Evolutionary conservation across 345 rosid genomes (phyloP).

Genomic region (Rhizophora mangle): DNA sequence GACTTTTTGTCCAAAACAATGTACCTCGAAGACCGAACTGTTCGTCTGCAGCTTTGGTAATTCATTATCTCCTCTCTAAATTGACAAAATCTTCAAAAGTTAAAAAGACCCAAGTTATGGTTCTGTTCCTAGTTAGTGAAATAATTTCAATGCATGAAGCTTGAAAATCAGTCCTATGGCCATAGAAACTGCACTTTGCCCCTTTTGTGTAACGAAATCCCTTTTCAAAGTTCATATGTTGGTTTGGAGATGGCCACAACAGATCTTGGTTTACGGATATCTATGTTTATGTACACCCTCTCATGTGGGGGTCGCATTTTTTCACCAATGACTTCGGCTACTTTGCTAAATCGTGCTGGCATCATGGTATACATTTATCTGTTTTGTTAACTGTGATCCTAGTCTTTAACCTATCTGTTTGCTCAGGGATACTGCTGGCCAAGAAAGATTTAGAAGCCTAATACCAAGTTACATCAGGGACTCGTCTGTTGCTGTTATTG

Average conservation of each 20-base stretch:
- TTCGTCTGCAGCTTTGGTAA: slow-evolving; percentile 89
- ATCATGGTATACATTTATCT: neutral
- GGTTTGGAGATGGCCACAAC: too few species aligned
- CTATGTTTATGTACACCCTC: neutral
- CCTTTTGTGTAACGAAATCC: too few species aligned
- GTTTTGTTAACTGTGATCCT: slow-evolving; percentile 1
- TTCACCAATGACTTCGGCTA: neutral
- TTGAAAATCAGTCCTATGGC: too few species aligned
- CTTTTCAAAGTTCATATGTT: too few species aligned
- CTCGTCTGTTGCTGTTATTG: slow-evolving; percentile 92
- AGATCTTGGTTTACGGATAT: too few species aligned
- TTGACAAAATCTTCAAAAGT: too few species aligned
- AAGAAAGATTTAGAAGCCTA: slow-evolving; percentile 92
- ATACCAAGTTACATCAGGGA: slow-evolving; percentile 95
- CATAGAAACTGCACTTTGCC: too few species aligned
- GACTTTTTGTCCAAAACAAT: slow-evolving; percentile 91
- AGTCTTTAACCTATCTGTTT: slow-evolving; percentile 4
- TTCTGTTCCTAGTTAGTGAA: too few species aligned
- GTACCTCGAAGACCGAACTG: slow-evolving; percentile 91
- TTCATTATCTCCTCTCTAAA: neutral
- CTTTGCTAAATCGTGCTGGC: neutral
- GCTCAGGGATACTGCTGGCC: slow-evolving; percentile 92
- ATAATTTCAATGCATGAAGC: too few species aligned
- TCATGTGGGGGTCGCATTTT: neutral
- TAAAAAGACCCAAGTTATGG: too few species aligned